Evolutionary conservation across 202 grass and related monocot genomes (phyloP), one percentile per base, ranked within the genome.

Genomic region (Elaeis oleifera): DNA sequence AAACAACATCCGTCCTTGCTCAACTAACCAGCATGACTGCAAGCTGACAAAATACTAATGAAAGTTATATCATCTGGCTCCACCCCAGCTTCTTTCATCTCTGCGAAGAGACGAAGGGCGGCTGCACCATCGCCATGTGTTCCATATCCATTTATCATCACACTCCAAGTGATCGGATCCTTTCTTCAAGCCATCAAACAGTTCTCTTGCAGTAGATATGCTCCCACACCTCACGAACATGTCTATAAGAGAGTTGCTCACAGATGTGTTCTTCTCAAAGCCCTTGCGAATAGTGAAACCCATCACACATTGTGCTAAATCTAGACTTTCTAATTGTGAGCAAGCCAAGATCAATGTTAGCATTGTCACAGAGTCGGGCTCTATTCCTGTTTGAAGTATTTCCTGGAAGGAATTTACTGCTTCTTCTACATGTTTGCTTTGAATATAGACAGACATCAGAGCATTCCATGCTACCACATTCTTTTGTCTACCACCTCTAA

Each of bases 141-240:
- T 68, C 78, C 71, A 54, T 81, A 90, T 44, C 78, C 73, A 9
- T 90, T 90, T 73, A 90, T 90, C 81, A 90, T 90, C 72, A 80
- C 17, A 51, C 86, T 78, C 86, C 78, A 90, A 55, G 81, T 82
- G 60, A 90, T 63, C 11, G 72, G 67, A 59, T 90, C 81, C 72
- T 82, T 90, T 58, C 32, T 63, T 62, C 49, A 63, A 67, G 1
- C 17, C 78, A 29, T 85, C 75, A 76, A 90, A 90, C 23, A 85
- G 31, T 39, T 85, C 54, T 74, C 73, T 82, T 25, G 81, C 68
- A 62, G 81, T 62, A 2, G 57, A 79, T 74, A 85, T 76, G 68
- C 64, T 85, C 68, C 81, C 81, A 23, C 81, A 90, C 71, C 75
- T 90, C 18, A 68, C 77, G 61, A 76, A 64, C 71, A 72, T 90